These are phyloP conservation scores for Suillus lakei DNA, from an alignment of 768 basidiomycete genomes.

Conservation along the genomic window DNA sequence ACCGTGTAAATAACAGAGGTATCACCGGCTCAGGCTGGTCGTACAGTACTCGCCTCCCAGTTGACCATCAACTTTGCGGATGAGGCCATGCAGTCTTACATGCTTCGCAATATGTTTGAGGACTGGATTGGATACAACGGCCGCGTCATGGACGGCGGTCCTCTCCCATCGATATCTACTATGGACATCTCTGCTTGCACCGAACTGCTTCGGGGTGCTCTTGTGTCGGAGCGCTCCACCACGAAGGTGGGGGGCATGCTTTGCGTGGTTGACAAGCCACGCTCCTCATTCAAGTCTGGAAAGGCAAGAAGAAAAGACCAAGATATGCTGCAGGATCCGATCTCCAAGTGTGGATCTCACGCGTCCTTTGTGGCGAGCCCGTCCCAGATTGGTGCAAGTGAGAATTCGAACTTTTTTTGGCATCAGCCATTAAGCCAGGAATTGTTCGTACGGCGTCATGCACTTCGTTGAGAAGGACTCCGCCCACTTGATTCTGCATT, in stretches of 20 bases:
- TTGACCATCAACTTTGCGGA: slow-evolving; percentile 83
- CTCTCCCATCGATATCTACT: slow-evolving; percentile 65
- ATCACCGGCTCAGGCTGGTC: slow-evolving; percentile 91
- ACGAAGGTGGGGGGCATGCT: slow-evolving; percentile 80
- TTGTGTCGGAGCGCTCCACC: slow-evolving; percentile 65
- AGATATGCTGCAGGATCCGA: slow-evolving; percentile 72
- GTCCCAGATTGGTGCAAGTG: slow-evolving; percentile 46
- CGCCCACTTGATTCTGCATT: slow-evolving; percentile 79
- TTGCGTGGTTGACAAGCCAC: slow-evolving; percentile 73
- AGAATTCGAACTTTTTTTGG: slow-evolving; percentile 71
- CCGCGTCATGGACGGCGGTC: slow-evolving; percentile 67
- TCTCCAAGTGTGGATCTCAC: slow-evolving; percentile 71
- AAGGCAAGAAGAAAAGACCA: slow-evolving; percentile 76
- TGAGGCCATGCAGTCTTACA: slow-evolving; percentile 81
- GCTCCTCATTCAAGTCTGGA: slow-evolving; percentile 72
- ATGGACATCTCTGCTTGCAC: slow-evolving; percentile 86
- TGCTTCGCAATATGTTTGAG: slow-evolving; percentile 73
- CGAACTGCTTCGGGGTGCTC: slow-evolving; percentile 79
- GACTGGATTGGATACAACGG: slow-evolving; percentile 69
- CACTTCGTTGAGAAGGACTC: slow-evolving; percentile 75
- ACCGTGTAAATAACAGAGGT: slow-evolving; percentile 56
- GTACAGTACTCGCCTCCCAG: slow-evolving; percentile 69
- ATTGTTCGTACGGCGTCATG: slow-evolving; percentile 71
- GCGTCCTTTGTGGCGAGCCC: slow-evolving; percentile 73
- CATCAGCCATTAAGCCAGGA: slow-evolving; percentile 85